phyloP scores from a whole-genome alignment of 106 monocot species.

The Agapanthus africanus region DNA sequence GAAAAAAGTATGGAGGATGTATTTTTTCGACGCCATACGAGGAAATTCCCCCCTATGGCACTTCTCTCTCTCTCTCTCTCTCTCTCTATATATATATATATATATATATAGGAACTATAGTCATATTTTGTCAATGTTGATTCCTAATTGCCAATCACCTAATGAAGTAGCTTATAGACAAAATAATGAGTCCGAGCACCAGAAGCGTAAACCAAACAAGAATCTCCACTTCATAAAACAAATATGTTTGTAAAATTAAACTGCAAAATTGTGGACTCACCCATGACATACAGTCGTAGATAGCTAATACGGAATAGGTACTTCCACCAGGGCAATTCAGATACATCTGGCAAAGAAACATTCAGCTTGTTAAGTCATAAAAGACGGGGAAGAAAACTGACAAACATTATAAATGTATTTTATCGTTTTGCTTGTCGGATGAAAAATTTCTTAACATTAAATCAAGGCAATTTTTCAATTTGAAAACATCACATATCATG shows the following conservation, averaged over 20 bases:
- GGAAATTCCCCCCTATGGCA: too few relatives aligned
- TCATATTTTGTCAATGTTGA: neutral
- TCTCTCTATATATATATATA: too few relatives aligned
- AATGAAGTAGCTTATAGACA: neutral
- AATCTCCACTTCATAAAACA: neutral
- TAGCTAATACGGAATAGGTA: constrained; percentile 86
- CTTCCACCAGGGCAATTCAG: constrained; percentile 95
- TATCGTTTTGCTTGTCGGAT: too few relatives aligned
- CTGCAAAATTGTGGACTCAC: constrained; percentile 28
- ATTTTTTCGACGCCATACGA: too few relatives aligned
- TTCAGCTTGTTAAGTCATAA: neutral
- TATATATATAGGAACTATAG: too few relatives aligned
- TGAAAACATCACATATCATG: too few relatives aligned
- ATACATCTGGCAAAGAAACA: constrained; percentile 58
- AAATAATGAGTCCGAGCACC: neutral
- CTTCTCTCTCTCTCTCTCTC: too few relatives aligned
- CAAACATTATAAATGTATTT: too few relatives aligned
- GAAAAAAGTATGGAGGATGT: too few relatives aligned
- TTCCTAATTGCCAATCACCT: neutral
- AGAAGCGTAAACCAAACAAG: neutral
- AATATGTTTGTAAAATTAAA: neutral
- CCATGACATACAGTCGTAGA: constrained; percentile 98
- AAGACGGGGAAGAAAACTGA: too few relatives aligned
- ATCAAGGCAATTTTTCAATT: too few relatives aligned
- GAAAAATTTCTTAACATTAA: too few relatives aligned